Evolutionary conservation across 2,329 filamentous ascomycete genomes (phyloP), one percentile per base, ranked within the genome.

Genomic region (Pestalotiopsis fici): DNA sequence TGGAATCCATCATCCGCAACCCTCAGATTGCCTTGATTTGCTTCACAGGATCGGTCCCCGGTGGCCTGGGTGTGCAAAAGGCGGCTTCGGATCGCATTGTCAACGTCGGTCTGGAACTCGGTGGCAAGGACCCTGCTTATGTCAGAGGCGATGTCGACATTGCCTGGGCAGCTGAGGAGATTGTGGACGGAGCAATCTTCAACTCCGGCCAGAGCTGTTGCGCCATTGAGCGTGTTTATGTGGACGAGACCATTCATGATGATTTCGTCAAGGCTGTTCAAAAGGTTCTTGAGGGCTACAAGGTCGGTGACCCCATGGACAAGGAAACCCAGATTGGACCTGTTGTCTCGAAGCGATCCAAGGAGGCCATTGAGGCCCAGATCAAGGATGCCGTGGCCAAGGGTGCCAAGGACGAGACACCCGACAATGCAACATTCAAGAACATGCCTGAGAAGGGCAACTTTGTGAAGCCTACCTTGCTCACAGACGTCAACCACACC

Each of bases 181-280:
- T 98, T 74, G 94, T 98, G 15, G 95, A 98, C 74, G 95, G 95
- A 23, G 91, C 94, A n/a, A 85, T 98, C 67, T 98, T 98, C 86
- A 98, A 98, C 83, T 97, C 95, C 64, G 95, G 95, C n/a, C 95
- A 98, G 83, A 97, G 94, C 78, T 98, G 95, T 85, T 98, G 95
- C 81, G 93, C 94, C 27, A 86, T 98, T 65, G 95, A 98, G 82
- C 87, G 95, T 39, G 89, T 98, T 23, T 98, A 98, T 75, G 95
- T 98, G 4, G 90, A 96, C 74, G 91, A 93, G 76, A 90, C 88
- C 73, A 88, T 98, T 62, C 90, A 98, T 78, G 94, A 97, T 74
- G 82, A 88, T 13, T 98, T 98, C 74, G 86, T 98, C 64, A 85
- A 88, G 64, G 93, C 92, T 4, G 86, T 93, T 13, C 93, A 96